These are phyloP conservation scores for Neonectria punicea DNA, from an alignment of 2,329 filamentous ascomycete species.

Conservation along the genomic window DNA sequence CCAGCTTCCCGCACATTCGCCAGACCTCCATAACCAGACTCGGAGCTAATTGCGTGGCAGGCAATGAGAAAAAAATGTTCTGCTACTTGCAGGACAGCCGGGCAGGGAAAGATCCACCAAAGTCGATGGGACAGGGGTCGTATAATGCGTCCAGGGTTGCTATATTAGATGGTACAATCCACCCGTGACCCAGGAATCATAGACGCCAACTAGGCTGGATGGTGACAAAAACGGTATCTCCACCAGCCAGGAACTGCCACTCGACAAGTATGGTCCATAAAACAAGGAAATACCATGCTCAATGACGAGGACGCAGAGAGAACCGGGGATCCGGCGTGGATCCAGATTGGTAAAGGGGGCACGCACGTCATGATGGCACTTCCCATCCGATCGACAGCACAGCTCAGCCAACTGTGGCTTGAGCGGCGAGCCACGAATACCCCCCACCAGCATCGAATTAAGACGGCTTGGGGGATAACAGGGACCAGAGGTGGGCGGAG, in stretches of 20 bases:
- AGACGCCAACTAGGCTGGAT: conserved; percentile 39
- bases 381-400: conserved; percentile 34
- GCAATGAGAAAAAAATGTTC: conserved; percentile 37
- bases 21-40: conserved; percentile 31
- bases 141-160: conserved; percentile 46
- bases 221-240: conserved; percentile 37
- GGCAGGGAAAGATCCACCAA: conserved; percentile 33
- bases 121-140: conserved; percentile 39
- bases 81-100: conserved; percentile 34
- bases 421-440: conserved; percentile 24
- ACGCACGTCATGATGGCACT: conserved; percentile 39
- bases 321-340: conserved; percentile 35
- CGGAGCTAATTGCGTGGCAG: conserved; percentile 42
- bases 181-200: conserved; percentile 33
- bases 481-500: conserved; percentile 24
- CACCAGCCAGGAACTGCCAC: conserved; percentile 42
- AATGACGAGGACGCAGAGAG: conserved; percentile 23
- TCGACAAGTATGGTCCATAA: conserved; percentile 36
- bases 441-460: conserved; percentile 25
- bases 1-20: conserved; percentile 30
- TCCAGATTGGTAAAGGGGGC: conserved; percentile 40
- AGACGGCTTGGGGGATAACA: conserved; percentile 24
- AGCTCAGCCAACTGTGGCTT: conserved; percentile 39
- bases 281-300: conserved; percentile 37
- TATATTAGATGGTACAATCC: conserved; percentile 43